Evolutionary conservation across 2,329 filamentous ascomycete species (phyloP).

Genomic region (Neopestalotiopsis clavispora): DNA sequence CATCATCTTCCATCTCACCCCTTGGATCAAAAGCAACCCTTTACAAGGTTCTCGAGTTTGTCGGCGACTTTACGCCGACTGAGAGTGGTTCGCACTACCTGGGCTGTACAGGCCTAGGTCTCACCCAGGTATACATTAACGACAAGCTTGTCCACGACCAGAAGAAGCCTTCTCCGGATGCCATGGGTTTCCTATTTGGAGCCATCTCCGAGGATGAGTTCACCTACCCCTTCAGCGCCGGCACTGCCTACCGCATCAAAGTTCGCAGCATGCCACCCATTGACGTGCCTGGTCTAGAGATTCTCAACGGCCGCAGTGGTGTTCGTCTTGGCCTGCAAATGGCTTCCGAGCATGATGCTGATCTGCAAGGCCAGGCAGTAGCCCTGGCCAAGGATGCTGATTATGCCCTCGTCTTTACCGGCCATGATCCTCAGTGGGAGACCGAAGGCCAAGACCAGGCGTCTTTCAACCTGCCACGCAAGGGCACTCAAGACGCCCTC

Average conservation of each 20-base stretch:
- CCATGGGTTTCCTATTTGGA: slow-evolving; percentile 41
- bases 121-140: slow-evolving; percentile 36
- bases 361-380: slow-evolving; percentile 54
- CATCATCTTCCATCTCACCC: slow-evolving; percentile 29
- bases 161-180: slow-evolving; percentile 34
- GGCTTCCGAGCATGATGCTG: slow-evolving; percentile 38
- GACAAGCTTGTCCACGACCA: slow-evolving; percentile 37
- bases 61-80: slow-evolving; percentile 36
- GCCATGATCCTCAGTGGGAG: slow-evolving; percentile 57
- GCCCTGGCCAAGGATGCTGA: slow-evolving; percentile 63
- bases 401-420: slow-evolving; percentile 67
- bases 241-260: slow-evolving; percentile 36
- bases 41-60: slow-evolving; percentile 34
- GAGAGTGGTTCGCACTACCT: slow-evolving; percentile 39
- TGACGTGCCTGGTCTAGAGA: slow-evolving; percentile 28
- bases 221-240: slow-evolving; percentile 31
- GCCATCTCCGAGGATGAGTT: slow-evolving; percentile 37
- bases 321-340: slow-evolving; percentile 38
- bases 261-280: slow-evolving; percentile 36
- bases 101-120: slow-evolving; percentile 36
- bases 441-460: slow-evolving; percentile 71
- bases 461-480: slow-evolving; percentile 70
- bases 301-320: slow-evolving; percentile 38
- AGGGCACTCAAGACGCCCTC: slow-evolving; percentile 64
- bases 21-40: slow-evolving; percentile 31